Evolutionary conservation across 108 stramenopile species (phyloP), one percentile per base, ranked within the genome.

Genomic region (Licmophora abbreviata): DNA sequence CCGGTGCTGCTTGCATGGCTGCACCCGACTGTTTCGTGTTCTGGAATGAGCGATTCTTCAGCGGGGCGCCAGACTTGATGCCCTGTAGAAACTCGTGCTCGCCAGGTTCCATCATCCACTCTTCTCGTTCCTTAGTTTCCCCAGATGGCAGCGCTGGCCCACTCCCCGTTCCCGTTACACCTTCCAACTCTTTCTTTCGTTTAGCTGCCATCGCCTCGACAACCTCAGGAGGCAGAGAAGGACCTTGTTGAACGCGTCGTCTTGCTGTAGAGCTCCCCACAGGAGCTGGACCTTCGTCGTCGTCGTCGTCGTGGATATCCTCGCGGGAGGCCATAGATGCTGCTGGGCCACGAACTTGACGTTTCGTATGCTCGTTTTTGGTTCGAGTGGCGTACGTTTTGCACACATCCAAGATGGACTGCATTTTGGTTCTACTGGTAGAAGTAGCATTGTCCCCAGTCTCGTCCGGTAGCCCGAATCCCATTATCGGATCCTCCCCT

Each of bases 41-140:
- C 28, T 61, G 64, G 73, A 92, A 92, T 22, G 56, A 74, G 28
- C 90, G 71, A 33, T 62, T 69, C 42, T 68, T 68, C 34, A 73
- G 58, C 0, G 59, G 44, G 22, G 71, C 62, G 15, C 76, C 61
- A 1, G 76, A 54, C 49, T 74, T 73, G 42, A 92, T 77, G 8
- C 72, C 71, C 27, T 83, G 76, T 33, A 92, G 37, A 54, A 92
- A 81, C 50, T 87, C 84, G 46, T 78, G 82, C 54, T 92, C 74
- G 0, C 90, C 90, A 1, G 90, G 85, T 11, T 69, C 68, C 56
- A 85, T 46, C 90, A 92, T 92, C 90, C 90, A 92, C 59, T 92
- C 90, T 54, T 88, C 90, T 45, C 85, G 52, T 40, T 60, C 76
- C 3, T 51, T 53, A n/a, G 17, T 31, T 2, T 52, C 20, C n/a